Percentiles rank a stretch among this genome's conserved stretches.
Evolutionary conservation across 2,329 filamentous ascomycete genomes (phyloP).

Genomic region (Xylaria sp.): DNA sequence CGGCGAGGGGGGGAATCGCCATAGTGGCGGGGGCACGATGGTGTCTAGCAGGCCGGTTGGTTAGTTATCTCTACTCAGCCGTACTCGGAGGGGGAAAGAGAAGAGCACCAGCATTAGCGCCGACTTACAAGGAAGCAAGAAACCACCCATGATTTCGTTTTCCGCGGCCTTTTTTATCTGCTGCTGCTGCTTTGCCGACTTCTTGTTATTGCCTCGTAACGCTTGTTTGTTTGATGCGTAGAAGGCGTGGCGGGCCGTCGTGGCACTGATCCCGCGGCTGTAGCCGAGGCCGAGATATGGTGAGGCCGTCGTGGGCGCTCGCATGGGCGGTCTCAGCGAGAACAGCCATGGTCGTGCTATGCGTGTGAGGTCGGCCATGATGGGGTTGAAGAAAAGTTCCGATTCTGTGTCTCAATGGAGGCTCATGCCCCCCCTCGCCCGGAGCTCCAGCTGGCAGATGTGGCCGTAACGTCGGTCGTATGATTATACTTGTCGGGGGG

Average conservation of each 20-base stretch:
- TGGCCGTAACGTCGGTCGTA: neutral
- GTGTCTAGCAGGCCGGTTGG: constrained; percentile 37
- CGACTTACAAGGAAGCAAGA: constrained; percentile 41
- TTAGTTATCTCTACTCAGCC: neutral
- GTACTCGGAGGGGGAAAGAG: neutral
- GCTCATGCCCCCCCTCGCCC: constrained; percentile 26
- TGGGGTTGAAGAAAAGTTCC: neutral
- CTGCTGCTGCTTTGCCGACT: neutral
- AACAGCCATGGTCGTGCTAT: constrained; percentile 37
- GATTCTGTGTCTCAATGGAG: constrained; percentile 17
- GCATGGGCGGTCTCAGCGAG: constrained; percentile 8
- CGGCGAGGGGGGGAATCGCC: constrained; percentile 43
- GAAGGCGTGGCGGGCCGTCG: constrained; percentile 7
- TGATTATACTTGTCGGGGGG: neutral
- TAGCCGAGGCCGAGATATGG: constrained; percentile 23
- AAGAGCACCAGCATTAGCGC: neutral
- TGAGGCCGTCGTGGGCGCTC: neutral
- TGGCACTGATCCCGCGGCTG: constrained; percentile 31
- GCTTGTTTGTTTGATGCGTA: too few species aligned
- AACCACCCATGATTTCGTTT: constrained; percentile 16
- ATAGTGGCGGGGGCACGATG: constrained; percentile 46
- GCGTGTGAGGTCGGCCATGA: constrained; percentile 38
- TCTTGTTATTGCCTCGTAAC: too few species aligned
- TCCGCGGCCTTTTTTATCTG: neutral
- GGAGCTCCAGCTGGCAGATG: constrained; percentile 1